Conservation (phyloP, 2,329 filamentous ascomycete genomes). For the Cladosporium sp. region DNA sequence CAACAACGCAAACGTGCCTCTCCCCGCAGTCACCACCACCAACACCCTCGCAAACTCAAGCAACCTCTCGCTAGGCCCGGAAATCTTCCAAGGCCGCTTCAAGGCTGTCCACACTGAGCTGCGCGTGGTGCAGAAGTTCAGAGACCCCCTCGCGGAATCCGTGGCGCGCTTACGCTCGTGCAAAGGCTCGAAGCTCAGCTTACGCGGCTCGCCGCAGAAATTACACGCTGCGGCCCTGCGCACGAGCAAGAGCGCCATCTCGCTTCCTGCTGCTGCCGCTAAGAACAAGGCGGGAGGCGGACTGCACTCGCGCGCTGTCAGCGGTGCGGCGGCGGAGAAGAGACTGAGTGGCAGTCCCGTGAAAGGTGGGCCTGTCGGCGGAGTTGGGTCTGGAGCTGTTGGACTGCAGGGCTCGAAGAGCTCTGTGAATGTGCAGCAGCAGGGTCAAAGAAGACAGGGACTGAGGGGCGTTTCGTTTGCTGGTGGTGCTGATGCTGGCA, state of each 20-base stretch:
- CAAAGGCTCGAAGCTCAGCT: slow-evolving; percentile 21
- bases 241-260: slow-evolving; percentile 27
- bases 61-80: slow-evolving; percentile 28
- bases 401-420: slow-evolving; percentile 16
- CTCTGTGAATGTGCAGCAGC: slow-evolving; percentile 17
- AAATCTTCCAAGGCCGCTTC: slow-evolving; percentile 38
- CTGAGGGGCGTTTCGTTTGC: slow-evolving; percentile 14
- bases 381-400: neutral
- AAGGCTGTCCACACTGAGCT: slow-evolving; percentile 37
- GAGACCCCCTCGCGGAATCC: slow-evolving; percentile 35
- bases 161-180: slow-evolving; percentile 29
- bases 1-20: slow-evolving; percentile 19
- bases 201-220: slow-evolving; percentile 18
- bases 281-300: slow-evolving; percentile 16
- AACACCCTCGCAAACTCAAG: slow-evolving; percentile 19
- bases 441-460: neutral
- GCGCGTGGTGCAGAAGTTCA: slow-evolving; percentile 36
- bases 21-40: slow-evolving; percentile 16
- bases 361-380: slow-evolving; percentile 16
- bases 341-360: slow-evolving; percentile 16
- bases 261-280: slow-evolving; percentile 20
- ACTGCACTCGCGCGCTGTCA: slow-evolving; percentile 20
- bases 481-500: neutral
- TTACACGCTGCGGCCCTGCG: slow-evolving; percentile 19
- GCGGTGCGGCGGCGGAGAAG: slow-evolving; percentile 16